Base-by-base conservation (phyloP, 371 early-diverging fungal genomes). In the Rhizomucor pusillus region DNA sequence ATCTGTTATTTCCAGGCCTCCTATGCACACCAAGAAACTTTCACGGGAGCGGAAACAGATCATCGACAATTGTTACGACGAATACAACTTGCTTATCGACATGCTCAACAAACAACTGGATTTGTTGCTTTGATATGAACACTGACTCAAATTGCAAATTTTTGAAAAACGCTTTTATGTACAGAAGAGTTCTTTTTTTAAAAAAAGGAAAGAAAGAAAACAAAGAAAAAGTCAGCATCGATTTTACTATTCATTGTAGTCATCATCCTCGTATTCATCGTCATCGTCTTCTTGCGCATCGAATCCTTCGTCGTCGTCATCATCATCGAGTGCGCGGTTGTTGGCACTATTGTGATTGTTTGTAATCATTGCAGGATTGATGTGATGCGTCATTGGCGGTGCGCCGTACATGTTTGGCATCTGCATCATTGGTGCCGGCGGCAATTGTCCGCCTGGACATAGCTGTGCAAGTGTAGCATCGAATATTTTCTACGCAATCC, bases 291-390 rank as follows among this genome's bases (percentile, higher is more conserved):
- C 51, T 12, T 14, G 48, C 14, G 20, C 50, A 14, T 50, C 37
- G 12, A 63, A 63, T 0, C 67, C 69, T 1, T 70, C 75, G 0
- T 74, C 75, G 0, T 75, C 68, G 0, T 71, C 71, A 0, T 67
- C 69, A 1, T 63, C 65, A 0, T 68, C 69, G 1, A 11, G 14
- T 16, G 41, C 19, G 65, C 72, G 6, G 67, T 65, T 59, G 63
- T 61, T 57, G 13, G 33, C 52, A 49, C 23, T 35, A 18, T 25
- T 49, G 46, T 10, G 47, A 41, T 14, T 14, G 19, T 41, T 41
- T 5, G 14, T 14, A 19, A 41, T 16, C 41, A 41, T 41, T 19
- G 41, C 41, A 16, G 41, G 41, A 11, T 41, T 41, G 16, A 41
- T 51, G 6, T 47, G 47, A 18, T 40, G 25, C 7, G 40, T 7